Evolutionary conservation across 148 eudicot species (phyloP), one percentile per base, ranked within the genome.

Genomic region (Camellia granthamiana): DNA sequence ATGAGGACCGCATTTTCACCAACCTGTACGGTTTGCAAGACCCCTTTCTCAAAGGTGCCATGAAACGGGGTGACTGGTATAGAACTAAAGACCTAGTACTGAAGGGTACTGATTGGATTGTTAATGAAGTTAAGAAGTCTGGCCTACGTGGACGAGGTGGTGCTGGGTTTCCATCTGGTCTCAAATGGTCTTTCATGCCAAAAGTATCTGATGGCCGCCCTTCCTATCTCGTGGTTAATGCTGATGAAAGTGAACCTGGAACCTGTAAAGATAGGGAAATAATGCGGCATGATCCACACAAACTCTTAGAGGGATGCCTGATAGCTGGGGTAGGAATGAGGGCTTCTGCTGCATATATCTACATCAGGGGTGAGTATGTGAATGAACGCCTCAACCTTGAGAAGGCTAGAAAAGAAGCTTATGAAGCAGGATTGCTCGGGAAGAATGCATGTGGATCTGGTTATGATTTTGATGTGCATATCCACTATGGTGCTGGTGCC

Each of bases 231-330:
- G 97, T 93, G 79, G 97, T 93, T 69, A 95, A 95, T 86, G 98
- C 98, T 42, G 94, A 95, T 90, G 98, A 95, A 89, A 93, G 97
- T 90, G 98, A 95, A 83, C 98, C 97, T 63, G 98, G 98, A 80
- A 93, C 98, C 4, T 95, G 97, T 47, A 95, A 95, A 77, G 98
- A 95, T 77, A 90, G 98, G 83, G 97, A 93, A 88, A 93, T 95
- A 46, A 93, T 95, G 97, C 87, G 97, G 70, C 97, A 95, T 77
- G 97, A 93, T 80, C 98, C 98, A 21, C 98, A 95, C 85, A 93
- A 95, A 76, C 82, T 95, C 14, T 72, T 95, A 19, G 98, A 95
- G 82, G 98, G 97, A 46, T 93, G 96, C 84, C 84, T 93, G 15
- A 90, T 93, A 79, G 97, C 98, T 42, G 98, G 97, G 23, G 97